phyloP scores from a whole-genome alignment of 73 alveolate species.

The Stentor roeselii region DNA sequence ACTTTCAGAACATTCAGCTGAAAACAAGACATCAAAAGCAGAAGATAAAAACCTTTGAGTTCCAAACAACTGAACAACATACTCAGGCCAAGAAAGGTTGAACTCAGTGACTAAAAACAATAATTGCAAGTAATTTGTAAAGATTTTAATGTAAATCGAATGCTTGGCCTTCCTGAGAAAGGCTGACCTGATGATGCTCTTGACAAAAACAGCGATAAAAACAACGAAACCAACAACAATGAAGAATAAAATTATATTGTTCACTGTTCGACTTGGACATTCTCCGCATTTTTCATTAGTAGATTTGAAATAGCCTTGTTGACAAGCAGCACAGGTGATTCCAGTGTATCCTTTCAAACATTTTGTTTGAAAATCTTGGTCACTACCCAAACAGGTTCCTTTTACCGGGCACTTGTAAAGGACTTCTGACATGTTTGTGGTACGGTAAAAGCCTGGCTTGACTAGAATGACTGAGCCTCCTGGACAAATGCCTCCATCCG shows the following conservation, averaged over 20 bases:
- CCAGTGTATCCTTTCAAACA: conserved; percentile 64
- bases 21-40: conserved; percentile 42
- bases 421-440: not conserved
- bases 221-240: conserved; percentile 29
- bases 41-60: conserved; percentile 35
- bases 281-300: conserved; percentile 45
- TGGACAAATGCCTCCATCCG: not conserved
- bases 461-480: not conserved
- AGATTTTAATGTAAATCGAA: conserved; percentile 49
- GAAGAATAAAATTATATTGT: conserved; percentile 35
- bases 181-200: conserved; percentile 37
- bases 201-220: conserved; percentile 34
- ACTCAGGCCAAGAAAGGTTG: conserved; percentile 56
- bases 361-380: conserved; percentile 15
- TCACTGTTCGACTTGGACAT: conserved; percentile 45
- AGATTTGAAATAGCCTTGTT: conserved; percentile 52
- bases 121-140: conserved; percentile 51
- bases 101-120: conserved; percentile 46
- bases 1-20: conserved; percentile 54
- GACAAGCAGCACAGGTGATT: conserved; percentile 56
- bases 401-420: not conserved
- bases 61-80: conserved; percentile 35
- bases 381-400: not conserved
- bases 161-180: conserved; percentile 29
- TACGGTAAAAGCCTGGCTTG: not conserved